Evolutionary conservation across 2,329 filamentous ascomycete genomes (phyloP).

Genomic region (Paecilomyces variotii): DNA sequence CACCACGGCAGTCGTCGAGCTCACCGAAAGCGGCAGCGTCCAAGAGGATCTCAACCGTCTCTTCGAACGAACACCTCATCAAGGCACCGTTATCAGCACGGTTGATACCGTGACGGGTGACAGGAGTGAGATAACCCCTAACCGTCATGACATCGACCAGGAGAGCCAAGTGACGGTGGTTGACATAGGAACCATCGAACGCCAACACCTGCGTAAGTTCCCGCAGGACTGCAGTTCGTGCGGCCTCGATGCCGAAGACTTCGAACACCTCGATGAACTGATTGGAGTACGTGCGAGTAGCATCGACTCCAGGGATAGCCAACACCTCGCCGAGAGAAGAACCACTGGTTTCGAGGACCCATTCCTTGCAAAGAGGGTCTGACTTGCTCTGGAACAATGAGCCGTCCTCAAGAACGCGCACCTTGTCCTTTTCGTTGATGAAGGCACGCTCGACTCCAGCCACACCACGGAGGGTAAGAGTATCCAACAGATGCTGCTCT

Average conservation of each 20-base stretch:
- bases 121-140: slow-evolving; percentile 85
- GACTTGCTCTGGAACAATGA: slow-evolving; percentile 66
- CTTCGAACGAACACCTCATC: slow-evolving; percentile 99
- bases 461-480: slow-evolving; percentile 84
- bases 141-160: slow-evolving; percentile 98
- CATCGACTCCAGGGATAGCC: slow-evolving; percentile 78
- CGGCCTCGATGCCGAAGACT: slow-evolving; percentile 93
- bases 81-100: slow-evolving; percentile 93
- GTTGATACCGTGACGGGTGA: slow-evolving; percentile 98
- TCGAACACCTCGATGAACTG: slow-evolving; percentile 91
- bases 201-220: slow-evolving; percentile 90
- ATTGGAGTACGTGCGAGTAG: slow-evolving; percentile 82
- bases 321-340: slow-evolving; percentile 79
- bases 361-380: slow-evolving; percentile 73
- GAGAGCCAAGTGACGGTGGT: slow-evolving; percentile 91
- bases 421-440: slow-evolving; percentile 70
- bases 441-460: slow-evolving; percentile 84
- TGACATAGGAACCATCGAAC: slow-evolving; percentile 99
- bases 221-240: slow-evolving; percentile 73
- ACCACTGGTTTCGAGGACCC: slow-evolving; percentile 92
- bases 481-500: slow-evolving; percentile 84
- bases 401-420: slow-evolving; percentile 62
- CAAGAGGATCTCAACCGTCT: slow-evolving; percentile 95
- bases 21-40: slow-evolving; percentile 93
- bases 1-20: slow-evolving; percentile 93